phyloP scores from a whole-genome alignment of 2,329 filamentous ascomycete genomes.

The Aspergillus tanneri region DNA sequence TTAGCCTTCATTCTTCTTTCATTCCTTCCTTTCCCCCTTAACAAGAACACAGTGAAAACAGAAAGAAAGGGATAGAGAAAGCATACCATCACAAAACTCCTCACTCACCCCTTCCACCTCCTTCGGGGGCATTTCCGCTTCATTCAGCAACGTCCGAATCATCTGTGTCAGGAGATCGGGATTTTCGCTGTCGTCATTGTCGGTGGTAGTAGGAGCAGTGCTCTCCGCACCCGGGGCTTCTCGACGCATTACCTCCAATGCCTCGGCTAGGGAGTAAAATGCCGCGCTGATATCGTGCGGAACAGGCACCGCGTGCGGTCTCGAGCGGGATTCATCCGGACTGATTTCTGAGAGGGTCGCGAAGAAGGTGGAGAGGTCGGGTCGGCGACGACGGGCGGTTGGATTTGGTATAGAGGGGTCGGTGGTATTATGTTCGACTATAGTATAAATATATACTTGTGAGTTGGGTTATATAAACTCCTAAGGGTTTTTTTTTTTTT shows the following conservation, averaged over 20 bases:
- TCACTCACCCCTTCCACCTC: constrained; percentile 63
- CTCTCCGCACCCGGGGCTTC: constrained; percentile 35
- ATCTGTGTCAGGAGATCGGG: constrained; percentile 55
- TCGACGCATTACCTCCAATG: constrained; percentile 58
- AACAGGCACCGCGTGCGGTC: constrained; percentile 59
- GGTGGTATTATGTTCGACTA: constrained; percentile 46
- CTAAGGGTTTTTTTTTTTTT: neutral
- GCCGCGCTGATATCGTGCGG: constrained; percentile 61
- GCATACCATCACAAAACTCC: constrained; percentile 56
- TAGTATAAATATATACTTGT: no score
- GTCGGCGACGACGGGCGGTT: constrained; percentile 50
- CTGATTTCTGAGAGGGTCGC: constrained; percentile 59
- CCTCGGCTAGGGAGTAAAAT: constrained; percentile 61
- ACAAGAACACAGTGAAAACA: no score
- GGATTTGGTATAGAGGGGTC: constrained; percentile 27
- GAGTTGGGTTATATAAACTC: constrained; percentile 1
- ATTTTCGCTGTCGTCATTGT: constrained; percentile 35
- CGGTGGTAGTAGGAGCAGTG: constrained; percentile 15
- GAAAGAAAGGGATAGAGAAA: neutral
- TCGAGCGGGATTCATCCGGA: constrained; percentile 49
- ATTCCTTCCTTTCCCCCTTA: no score
- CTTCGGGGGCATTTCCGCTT: constrained; percentile 59
- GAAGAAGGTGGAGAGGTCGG: constrained; percentile 66
- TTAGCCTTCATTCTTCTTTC: neutral
- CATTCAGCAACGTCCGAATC: constrained; percentile 55